Base-by-base conservation (phyloP, 495 filamentous ascomycete genomes). In the Penicillium roqueforti region DNA sequence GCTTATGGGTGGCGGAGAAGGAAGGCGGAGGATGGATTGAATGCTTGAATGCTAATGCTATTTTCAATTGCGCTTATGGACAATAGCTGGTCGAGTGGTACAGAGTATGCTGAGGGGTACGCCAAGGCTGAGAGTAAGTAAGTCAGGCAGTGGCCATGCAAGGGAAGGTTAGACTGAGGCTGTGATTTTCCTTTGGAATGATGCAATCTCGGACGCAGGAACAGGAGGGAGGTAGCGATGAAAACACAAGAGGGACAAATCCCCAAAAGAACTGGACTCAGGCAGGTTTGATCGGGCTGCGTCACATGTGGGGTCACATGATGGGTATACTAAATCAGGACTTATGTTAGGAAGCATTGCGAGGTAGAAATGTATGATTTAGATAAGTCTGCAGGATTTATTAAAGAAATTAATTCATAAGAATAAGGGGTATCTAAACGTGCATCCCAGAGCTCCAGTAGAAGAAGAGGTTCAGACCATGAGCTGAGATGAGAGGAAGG, bases 391-490 rank as follows among this genome's bases (percentile, higher is more conserved):
- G 37, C 1, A 51, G 23, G 4, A 16, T 11, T 23, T 23, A 36
- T 22, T 23, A 13, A 26, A 49, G 18, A 32, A 26, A 46, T 38
- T 32, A 18, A 43, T 42, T 58, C 31, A 57, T 39, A 47, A 60
- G 32, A 49, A 39, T 31, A 14, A 60, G 52, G 63, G 63, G 63
- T 66, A 66, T 66, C 63, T 66, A 60, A 66, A 58, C 49, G 46
- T 60, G 63, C 53, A 58, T 58, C 57, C 57, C 47, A 56, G 31
- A 31, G 49, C 53, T 44, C 56, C 43, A 40, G 26, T 26, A 37
- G 34, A 56, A 44, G 22, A 53, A 43, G 41, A 43, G 14, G 14
- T 40, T 47, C 47, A 38, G 54, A 55, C 23, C 34, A 55, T 31
- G 44, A 46, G 42, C 22, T 34, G 47, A 31, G 47, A 46, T 26